A percentile compares a stretch with the other conserved stretches of the same genome.
Evolutionary conservation across 2,329 filamentous ascomycete genomes (phyloP).

Genomic region (Pestalotiopsis sp.): DNA sequence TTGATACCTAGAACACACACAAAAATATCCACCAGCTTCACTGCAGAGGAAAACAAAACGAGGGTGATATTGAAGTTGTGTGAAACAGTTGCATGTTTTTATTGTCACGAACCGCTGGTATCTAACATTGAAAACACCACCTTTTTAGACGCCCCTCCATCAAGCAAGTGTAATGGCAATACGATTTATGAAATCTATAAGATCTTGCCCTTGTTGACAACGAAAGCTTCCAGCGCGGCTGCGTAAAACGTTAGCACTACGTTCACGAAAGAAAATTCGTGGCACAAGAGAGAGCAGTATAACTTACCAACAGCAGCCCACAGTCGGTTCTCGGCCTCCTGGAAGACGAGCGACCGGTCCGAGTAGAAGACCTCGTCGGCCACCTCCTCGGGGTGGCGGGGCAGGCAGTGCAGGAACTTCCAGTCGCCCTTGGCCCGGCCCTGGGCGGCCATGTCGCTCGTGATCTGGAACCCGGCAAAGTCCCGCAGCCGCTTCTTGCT

Average conservation of each 20-base stretch:
- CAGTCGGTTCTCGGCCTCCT: conserved; percentile 90
- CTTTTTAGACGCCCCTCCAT: conserved; percentile 1
- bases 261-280: not conserved
- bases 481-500: conserved; percentile 74
- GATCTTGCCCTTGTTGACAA: conserved; percentile 91
- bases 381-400: conserved; percentile 90
- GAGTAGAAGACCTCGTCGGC: conserved; percentile 94
- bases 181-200: conserved; percentile 24
- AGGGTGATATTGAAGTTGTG: not conserved
- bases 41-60: not conserved
- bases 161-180: not conserved
- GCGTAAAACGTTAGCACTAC: conserved; percentile 16
- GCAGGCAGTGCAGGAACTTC: conserved; percentile 99
- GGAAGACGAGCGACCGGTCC: conserved; percentile 82
- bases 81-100: not conserved
- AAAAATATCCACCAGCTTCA: not conserved
- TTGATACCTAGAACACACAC: not conserved
- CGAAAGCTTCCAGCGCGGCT: conserved; percentile 83
- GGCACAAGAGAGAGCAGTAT: not conserved
- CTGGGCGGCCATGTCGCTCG: conserved; percentile 77
- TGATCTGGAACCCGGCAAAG: conserved; percentile 92
- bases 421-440: conserved; percentile 87
- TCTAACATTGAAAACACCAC: not conserved
- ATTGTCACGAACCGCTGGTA: not conserved
- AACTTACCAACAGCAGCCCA: conserved; percentile 81